These are phyloP conservation scores for Alloascoidea hylecoeti DNA, from an alignment of 805 yeast species.

Conservation along the genomic window DNA sequence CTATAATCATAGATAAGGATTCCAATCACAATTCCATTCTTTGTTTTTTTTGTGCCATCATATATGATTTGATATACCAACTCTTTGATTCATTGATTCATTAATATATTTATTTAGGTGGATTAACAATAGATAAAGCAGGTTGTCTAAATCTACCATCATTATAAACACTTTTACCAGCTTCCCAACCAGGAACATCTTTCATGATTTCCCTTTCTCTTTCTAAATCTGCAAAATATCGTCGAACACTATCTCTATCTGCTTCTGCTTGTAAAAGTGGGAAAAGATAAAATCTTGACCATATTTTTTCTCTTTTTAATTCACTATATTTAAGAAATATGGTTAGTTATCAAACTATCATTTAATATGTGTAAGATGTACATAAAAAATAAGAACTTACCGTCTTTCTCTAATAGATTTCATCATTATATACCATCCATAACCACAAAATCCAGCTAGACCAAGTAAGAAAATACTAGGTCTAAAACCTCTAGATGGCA, in stretches of 20 bases:
- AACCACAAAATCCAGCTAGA: conserved; percentile 46
- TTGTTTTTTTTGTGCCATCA: too few relatives aligned
- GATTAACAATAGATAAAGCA: conserved; percentile 16
- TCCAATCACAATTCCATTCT: too few relatives aligned
- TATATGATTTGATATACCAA: too few relatives aligned
- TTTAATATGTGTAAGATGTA: not conserved
- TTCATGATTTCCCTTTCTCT: conserved; percentile 60
- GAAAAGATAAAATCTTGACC: conserved; percentile 61
- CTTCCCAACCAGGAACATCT: conserved; percentile 49
- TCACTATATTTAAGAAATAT: conserved; percentile 25
- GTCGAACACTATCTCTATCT: conserved; percentile 65
- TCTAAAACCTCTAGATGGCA: conserved; percentile 77
- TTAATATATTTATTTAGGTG: not conserved
- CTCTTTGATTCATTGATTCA: too few relatives aligned
- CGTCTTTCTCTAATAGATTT: conserved; percentile 58
- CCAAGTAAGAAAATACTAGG: conserved; percentile 60
- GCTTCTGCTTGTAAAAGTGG: conserved; percentile 74
- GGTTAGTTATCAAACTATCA: not conserved
- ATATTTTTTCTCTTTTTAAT: conserved; percentile 56
- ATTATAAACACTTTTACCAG: conserved; percentile 29
- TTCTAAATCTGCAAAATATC: conserved; percentile 47
- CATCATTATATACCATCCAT: conserved; percentile 56
- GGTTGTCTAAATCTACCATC: conserved; percentile 27
- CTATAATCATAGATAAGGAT: too few relatives aligned
- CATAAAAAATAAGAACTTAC: conserved; percentile 4